Evolutionary conservation across 2,329 filamentous ascomycete species (phyloP).

Genomic region (Dactylella cylindrospora): DNA sequence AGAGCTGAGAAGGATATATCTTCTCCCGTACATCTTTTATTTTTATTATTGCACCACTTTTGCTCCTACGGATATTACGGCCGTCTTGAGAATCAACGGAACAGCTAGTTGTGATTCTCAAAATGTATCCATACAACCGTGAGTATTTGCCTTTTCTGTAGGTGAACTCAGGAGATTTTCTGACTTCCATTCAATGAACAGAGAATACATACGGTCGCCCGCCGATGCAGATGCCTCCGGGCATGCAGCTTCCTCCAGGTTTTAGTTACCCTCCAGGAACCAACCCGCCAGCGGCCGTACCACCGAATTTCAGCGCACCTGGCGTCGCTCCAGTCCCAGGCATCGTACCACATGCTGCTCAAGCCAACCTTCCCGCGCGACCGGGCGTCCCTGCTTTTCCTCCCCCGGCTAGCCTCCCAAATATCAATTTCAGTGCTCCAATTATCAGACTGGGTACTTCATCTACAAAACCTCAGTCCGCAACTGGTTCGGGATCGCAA

Average conservation of each 20-base stretch:
- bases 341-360: conserved; percentile 70
- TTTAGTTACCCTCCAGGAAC: conserved; percentile 44
- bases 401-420: conserved; percentile 85
- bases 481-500: conserved; percentile 12
- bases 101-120: too few species aligned
- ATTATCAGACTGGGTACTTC: conserved; percentile 89
- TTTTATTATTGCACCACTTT: too few species aligned
- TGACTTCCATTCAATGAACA: conserved; percentile 7
- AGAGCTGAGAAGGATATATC: too few species aligned
- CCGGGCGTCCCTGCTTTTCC: conserved; percentile 73
- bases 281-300: conserved; percentile 44
- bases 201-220: conserved; percentile 47
- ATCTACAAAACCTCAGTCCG: conserved; percentile 61
- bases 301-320: conserved; percentile 61
- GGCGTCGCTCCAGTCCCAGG: conserved; percentile 77
- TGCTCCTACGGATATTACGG: too few species aligned
- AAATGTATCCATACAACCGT: conserved; percentile 49
- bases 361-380: conserved; percentile 75
- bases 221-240: conserved; percentile 47
- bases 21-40: too few species aligned
- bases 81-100: too few species aligned
- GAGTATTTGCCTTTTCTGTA: conserved; percentile 25
- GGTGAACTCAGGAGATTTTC: neutral
- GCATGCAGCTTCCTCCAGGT: conserved; percentile 45
- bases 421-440: conserved; percentile 97